Conservation (phyloP, 257 asterid genomes). For the Echium plantagineum region DNA sequence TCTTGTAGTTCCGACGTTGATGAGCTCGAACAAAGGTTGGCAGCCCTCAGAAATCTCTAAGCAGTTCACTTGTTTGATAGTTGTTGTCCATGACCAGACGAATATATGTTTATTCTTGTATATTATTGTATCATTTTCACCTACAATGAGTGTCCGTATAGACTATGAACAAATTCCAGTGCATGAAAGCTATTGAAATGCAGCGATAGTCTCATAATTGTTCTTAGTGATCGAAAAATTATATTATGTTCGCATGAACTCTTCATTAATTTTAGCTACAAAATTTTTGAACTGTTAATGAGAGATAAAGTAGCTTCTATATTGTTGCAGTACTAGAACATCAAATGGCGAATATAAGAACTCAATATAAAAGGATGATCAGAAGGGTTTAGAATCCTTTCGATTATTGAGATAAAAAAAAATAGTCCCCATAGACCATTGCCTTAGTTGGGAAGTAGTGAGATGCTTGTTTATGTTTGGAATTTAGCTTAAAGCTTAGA, state of each 20-base stretch:
- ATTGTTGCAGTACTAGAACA: too few relatives aligned
- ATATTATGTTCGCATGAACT: background rate
- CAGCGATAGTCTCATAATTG: background rate
- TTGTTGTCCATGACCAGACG: background rate
- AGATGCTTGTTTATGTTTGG: background rate
- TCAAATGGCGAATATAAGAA: too few relatives aligned
- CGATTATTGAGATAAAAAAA: too few relatives aligned
- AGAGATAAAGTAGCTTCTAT: too few relatives aligned
- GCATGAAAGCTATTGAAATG: background rate
- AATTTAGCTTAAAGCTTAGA: background rate
- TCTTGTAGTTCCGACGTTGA: conserved; percentile 45
- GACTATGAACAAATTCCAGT: background rate
- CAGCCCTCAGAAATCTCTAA: conserved; percentile 78
- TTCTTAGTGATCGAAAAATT: too few relatives aligned
- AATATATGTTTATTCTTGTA: background rate
- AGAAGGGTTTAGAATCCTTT: too few relatives aligned
- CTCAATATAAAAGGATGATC: too few relatives aligned
- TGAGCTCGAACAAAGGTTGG: conserved; percentile 75
- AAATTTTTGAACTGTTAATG: too few relatives aligned
- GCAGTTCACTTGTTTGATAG: background rate
- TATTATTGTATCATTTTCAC: background rate
- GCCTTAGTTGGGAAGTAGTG: too few relatives aligned
- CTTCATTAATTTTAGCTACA: background rate
- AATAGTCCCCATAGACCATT: too few relatives aligned
- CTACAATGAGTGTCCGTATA: background rate